phyloP scores from a whole-genome alignment of 2,329 filamentous ascomycete genomes.

The Malbranchea zuffiana region DNA sequence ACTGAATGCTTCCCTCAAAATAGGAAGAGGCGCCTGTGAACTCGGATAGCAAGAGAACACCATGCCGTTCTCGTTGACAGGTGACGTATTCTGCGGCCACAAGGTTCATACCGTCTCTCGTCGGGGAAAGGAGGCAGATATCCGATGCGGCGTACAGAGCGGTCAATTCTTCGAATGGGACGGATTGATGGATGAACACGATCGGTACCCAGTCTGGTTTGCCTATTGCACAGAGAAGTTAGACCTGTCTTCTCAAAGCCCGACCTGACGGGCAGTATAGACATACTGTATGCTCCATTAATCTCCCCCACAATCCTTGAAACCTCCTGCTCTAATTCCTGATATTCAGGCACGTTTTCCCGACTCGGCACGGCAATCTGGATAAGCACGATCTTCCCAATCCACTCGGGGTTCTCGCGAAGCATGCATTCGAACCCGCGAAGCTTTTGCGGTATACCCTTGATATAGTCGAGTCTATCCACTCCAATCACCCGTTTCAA shows the following conservation, averaged over 20 bases:
- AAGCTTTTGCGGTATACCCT: slow-evolving; percentile 85
- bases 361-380: slow-evolving; percentile 86
- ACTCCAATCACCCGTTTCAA: slow-evolving; percentile 93
- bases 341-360: slow-evolving; percentile 63
- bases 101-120: slow-evolving; percentile 92
- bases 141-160: slow-evolving; percentile 83
- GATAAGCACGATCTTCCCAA: slow-evolving; percentile 81
- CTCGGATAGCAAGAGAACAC: slow-evolving; percentile 85
- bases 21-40: slow-evolving; percentile 92
- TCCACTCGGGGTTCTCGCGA: slow-evolving; percentile 82
- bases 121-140: slow-evolving; percentile 78
- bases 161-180: slow-evolving; percentile 87
- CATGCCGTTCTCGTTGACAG: slow-evolving; percentile 73
- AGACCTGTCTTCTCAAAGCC: no score
- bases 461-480: slow-evolving; percentile 80
- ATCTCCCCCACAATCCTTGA: slow-evolving; percentile 84
- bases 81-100: slow-evolving; percentile 96
- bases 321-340: slow-evolving; percentile 75
- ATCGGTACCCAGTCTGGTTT: slow-evolving; percentile 94
- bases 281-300: slow-evolving; percentile 70
- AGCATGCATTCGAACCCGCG: slow-evolving; percentile 90
- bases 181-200: slow-evolving; percentile 88
- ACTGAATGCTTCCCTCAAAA: slow-evolving; percentile 74
- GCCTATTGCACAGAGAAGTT: slow-evolving; percentile 42
- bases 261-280: no score